Base-by-base conservation (phyloP, 768 basidiomycete species). In the Podaxis sp. region DNA sequence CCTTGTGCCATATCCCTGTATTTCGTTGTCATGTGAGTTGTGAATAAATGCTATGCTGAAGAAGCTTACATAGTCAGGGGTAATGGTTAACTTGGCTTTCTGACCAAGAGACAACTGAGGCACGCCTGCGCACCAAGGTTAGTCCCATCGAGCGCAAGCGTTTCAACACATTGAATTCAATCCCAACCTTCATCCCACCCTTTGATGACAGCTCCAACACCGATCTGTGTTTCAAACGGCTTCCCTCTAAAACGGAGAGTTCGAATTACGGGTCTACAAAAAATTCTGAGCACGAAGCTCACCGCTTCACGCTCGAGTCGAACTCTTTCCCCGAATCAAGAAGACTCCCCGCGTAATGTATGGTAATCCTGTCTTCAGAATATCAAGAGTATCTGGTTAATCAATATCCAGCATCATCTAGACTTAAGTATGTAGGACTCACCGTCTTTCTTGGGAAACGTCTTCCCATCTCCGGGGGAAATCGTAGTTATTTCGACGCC, bases 181-280 rank as follows among this genome's bases (percentile, higher is more conserved):
- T 6, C 14, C 1, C 1, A 51, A 88, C 93, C 93, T 72, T 93
- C 90, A 69, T 94, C 93, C 93, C 92, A 95, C 28, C 93, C 91
- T 68, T 80, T 88, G 75, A 95, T 94, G 51, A 95, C 93, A 70
- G 87, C 86, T 11, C 90, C 89, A 23, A 85, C 77, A 47, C 93
- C 90, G 63, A 93, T 93, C 69, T 83, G 69, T 2, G 89, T 91
- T 63, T 73, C 68, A 71, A 94, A 93, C 1, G 90, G 83, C 0
- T 2, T 2, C 0, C 77, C 76, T 40, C 92, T 91, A 70, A 51
- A 10, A 16, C 21, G 1, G 50, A 35, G 68, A 82, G 66, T 61
- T 90, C n/a, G 53, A 37, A 63, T 4, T 5, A 13, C 5, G 4
- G 5, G 1, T 16, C 14, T n/a, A 16, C 16, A 5, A 23, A 56